Conservation (phyloP, 495 filamentous ascomycete genomes). For the Massariosphaeria phaeospora region DNA sequence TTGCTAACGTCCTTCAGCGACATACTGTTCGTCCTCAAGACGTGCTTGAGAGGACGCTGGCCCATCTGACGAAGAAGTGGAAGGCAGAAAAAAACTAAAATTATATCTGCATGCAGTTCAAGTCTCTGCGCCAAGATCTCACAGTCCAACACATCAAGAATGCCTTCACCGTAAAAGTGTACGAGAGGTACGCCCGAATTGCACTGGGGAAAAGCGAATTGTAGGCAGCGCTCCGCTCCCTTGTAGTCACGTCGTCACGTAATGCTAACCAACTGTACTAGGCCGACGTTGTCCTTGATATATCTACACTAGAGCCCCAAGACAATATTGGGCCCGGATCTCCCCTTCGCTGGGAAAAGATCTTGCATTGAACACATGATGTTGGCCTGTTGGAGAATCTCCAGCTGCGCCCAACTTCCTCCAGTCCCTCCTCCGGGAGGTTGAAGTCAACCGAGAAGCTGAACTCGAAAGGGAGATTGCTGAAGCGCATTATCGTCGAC, state of each 20-base stretch:
- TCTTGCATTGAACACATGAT: no score
- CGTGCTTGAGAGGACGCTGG: conserved; percentile 76
- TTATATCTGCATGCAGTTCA: conserved; percentile 99
- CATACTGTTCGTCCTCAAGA: conserved; percentile 79
- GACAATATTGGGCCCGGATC: no score
- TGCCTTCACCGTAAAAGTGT: conserved; percentile 90
- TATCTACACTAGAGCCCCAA: no score
- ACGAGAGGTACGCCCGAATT: conserved; percentile 96
- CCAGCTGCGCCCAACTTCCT: conserved; percentile 61
- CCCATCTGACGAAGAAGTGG: conserved; percentile 91
- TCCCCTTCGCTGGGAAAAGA: no score
- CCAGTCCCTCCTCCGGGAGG: conserved; percentile 77
- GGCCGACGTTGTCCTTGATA: no score
- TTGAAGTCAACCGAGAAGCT: conserved; percentile 60
- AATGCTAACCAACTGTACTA: no score
- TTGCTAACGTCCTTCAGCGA: no score
- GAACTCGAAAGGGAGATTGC: conserved; percentile 29
- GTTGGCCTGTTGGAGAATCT: conserved; percentile 34
- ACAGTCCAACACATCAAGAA: conserved; percentile 96
- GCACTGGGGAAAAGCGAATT: conserved; percentile 97
- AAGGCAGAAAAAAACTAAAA: conserved; percentile 86
- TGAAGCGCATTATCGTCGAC: conserved; percentile 35
- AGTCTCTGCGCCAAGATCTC: conserved; percentile 95
- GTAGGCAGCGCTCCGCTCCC: no score
- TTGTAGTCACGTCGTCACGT: no score